phyloP scores from a whole-genome alignment of 2,329 filamentous ascomycete genomes.

The Nothomitra cinnamomea region DNA sequence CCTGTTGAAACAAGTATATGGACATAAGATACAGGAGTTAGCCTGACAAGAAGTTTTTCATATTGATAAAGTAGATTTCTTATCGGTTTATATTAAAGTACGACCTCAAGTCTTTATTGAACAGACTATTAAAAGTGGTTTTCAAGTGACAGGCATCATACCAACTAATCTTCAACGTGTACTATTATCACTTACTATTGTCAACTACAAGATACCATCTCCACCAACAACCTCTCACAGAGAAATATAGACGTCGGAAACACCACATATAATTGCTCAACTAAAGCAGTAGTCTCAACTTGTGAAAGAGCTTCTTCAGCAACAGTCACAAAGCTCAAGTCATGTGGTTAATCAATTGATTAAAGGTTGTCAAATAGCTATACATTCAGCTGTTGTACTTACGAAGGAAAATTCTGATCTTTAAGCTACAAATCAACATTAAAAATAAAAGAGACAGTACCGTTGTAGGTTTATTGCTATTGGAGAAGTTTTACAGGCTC shows the following conservation, averaged over 20 bases:
- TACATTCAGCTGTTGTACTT: slow-evolving; percentile 8
- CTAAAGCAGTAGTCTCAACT: slow-evolving; percentile 7
- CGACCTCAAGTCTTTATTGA: slow-evolving; percentile 15
- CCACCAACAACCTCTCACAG: slow-evolving; percentile 3
- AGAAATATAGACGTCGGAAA: slow-evolving; percentile 7
- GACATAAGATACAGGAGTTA: slow-evolving; percentile 16
- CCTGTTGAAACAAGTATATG: slow-evolving; percentile 20
- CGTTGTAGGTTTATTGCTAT: too few species aligned
- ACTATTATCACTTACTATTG: slow-evolving; percentile 3
- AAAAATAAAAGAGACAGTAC: too few species aligned
- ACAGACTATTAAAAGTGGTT: slow-evolving; percentile 17
- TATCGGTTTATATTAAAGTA: slow-evolving; percentile 15
- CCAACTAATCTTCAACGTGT: slow-evolving; percentile 7
- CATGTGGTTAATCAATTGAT: slow-evolving; percentile 11
- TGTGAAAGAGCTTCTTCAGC: slow-evolving; percentile 4
- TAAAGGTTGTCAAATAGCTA: slow-evolving; percentile 10
- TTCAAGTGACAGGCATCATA: slow-evolving; percentile 19
- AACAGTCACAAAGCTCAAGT: slow-evolving; percentile 6
- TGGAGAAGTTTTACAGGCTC: too few species aligned
- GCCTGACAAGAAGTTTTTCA: slow-evolving; percentile 16
- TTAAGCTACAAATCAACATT: too few species aligned
- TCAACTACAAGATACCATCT: slow-evolving; percentile 3
- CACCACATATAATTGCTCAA: slow-evolving; percentile 8
- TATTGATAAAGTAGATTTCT: slow-evolving; percentile 17
- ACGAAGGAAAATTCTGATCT: too few species aligned